These are phyloP conservation scores for Fusarium globosum DNA, from an alignment of 2,329 filamentous ascomycete genomes.

Conservation along the genomic window DNA sequence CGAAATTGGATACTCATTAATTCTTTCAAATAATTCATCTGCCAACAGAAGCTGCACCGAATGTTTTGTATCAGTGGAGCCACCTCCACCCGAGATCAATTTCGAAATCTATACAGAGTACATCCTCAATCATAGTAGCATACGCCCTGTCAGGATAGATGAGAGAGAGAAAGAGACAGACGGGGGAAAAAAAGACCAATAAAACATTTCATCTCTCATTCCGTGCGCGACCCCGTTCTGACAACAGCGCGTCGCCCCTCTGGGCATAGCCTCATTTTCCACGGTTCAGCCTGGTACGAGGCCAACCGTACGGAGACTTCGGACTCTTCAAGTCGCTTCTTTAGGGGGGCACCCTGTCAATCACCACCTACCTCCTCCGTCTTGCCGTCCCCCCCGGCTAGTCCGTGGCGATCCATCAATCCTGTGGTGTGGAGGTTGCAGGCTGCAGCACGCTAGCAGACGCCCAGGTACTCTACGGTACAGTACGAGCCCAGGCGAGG, in stretches of 20 bases:
- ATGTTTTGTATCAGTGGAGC: constrained; percentile 8
- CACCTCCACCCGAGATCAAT: constrained; percentile 13
- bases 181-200: neutral
- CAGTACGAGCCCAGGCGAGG: constrained; percentile 27
- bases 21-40: constrained; percentile 5
- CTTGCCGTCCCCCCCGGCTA: constrained; percentile 39
- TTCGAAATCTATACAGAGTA: neutral
- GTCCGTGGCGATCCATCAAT: constrained; percentile 41
- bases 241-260: constrained; percentile 25
- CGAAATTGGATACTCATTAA: constrained; percentile 23
- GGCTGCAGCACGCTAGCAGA: constrained; percentile 31
- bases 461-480: constrained; percentile 35
- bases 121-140: neutral
- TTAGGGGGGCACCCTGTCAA: constrained; percentile 37
- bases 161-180: neutral
- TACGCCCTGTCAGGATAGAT: neutral
- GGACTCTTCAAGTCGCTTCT: constrained; percentile 12
- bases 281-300: constrained; percentile 16
- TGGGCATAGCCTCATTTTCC: constrained; percentile 31
- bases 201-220: constrained; percentile 19
- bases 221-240: constrained; percentile 30
- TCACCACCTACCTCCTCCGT: constrained; percentile 24
- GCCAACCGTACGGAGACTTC: constrained; percentile 32
- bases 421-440: constrained; percentile 42
- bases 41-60: constrained; percentile 1